Evolutionary conservation across 2,329 filamentous ascomycete species (phyloP).

Genomic region (Scolecobasidium constrictum): DNA sequence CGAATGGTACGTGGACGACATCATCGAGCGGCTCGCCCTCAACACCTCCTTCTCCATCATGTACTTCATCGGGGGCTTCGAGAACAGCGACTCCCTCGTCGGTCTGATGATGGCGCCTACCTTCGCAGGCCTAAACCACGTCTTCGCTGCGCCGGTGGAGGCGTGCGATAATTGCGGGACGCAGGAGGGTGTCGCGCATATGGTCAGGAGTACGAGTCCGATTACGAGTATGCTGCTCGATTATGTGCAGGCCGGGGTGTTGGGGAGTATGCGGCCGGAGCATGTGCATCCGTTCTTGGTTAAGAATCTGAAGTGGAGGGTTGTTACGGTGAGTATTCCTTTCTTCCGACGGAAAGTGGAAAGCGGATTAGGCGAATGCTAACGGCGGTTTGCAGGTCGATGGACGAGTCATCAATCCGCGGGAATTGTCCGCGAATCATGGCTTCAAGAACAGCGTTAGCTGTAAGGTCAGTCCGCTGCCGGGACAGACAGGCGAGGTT

Average conservation of each 20-base stretch:
- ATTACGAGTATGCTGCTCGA: conserved; percentile 26
- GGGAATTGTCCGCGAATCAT: background rate
- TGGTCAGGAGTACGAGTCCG: conserved; percentile 29
- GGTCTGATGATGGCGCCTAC: background rate
- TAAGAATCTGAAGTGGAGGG: conserved; percentile 12
- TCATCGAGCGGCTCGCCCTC: background rate
- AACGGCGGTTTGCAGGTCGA: too few relatives aligned
- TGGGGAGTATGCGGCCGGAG: conserved; percentile 19
- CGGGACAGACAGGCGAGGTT: background rate
- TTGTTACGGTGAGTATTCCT: conserved; percentile 4
- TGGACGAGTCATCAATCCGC: background rate
- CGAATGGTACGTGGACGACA: background rate
- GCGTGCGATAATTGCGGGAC: conserved; percentile 23
- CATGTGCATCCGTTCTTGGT: conserved; percentile 17
- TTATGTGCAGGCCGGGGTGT: conserved; percentile 19
- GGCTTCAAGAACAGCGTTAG: background rate
- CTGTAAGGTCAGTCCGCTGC: background rate
- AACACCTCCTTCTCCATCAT: background rate
- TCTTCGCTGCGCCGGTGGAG: background rate
- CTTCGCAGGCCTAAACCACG: background rate
- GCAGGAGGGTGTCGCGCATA: conserved; percentile 17
- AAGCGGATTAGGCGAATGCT: background rate
- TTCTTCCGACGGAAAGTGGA: background rate
- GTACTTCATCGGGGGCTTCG: background rate
- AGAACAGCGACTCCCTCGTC: background rate